Conservation (phyloP, 345 rosid species). For the Linum lewisii region DNA sequence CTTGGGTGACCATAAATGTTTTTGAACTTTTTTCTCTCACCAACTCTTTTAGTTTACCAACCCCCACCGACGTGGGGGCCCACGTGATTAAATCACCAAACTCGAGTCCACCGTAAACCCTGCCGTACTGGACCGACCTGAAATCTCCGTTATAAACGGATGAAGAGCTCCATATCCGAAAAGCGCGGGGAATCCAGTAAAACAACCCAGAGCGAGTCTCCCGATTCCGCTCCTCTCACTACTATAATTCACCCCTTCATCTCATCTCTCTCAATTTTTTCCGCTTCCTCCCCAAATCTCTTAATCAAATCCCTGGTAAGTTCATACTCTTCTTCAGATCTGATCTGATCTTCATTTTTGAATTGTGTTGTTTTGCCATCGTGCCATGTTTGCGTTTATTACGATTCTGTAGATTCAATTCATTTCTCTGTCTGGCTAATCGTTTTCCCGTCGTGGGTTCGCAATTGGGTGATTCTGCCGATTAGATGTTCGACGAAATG, state of each 20-base stretch:
- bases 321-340: too few species aligned
- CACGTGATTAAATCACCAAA: too few species aligned
- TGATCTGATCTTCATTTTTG: too few species aligned
- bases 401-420: too few species aligned
- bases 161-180: background rate
- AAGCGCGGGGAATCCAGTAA: background rate
- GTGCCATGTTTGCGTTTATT: background rate
- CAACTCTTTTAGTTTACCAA: too few species aligned
- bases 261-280: background rate
- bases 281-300: background rate
- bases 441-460: background rate
- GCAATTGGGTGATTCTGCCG: background rate
- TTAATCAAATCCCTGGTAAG: background rate
- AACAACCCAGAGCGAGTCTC: background rate
- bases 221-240: background rate
- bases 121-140: too few species aligned
- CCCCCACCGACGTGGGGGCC: too few species aligned
- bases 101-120: too few species aligned
- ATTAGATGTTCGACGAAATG: background rate
- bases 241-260: background rate
- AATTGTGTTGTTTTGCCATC: too few species aligned
- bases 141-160: too few species aligned
- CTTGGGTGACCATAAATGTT: too few species aligned
- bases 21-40: too few species aligned
- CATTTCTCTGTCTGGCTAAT: background rate